Percentiles rank a stretch among this genome's conserved stretches.
These are phyloP conservation scores for Myxozyma monticola DNA, from an alignment of 805 yeast genomes.

Conservation along the genomic window DNA sequence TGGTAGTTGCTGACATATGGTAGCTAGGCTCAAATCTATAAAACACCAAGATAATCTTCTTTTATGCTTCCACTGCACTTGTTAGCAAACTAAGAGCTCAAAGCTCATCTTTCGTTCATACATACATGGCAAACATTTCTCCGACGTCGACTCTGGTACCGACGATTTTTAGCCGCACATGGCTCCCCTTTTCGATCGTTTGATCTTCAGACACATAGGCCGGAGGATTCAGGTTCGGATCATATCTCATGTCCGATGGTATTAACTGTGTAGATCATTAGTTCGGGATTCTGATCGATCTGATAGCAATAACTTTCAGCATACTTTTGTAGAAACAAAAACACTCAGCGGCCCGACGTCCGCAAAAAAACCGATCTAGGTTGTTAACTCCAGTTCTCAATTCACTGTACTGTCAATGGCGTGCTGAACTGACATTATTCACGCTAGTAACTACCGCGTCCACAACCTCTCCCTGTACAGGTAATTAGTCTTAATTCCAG, in stretches of 20 bases:
- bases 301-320: no score
- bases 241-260: conserved; percentile 89
- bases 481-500: neutral
- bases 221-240: conserved; percentile 97
- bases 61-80: conserved; percentile 75
- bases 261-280: conserved; percentile 50
- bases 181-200: conserved; percentile 88
- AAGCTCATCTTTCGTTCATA: neutral
- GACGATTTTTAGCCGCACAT: conserved; percentile 90
- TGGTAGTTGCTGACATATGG: no score
- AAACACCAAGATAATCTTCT: conserved; percentile 94
- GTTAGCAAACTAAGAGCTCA: neutral
- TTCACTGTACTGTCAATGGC: no score
- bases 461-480: conserved; percentile 81
- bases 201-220: conserved; percentile 89
- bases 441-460: conserved; percentile 95
- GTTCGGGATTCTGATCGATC: neutral
- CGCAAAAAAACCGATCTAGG: conserved; percentile 85
- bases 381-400: neutral
- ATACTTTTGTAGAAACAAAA: conserved; percentile 81
- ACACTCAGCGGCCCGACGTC: conserved; percentile 97
- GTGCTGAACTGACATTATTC: conserved; percentile 48
- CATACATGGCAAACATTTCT: conserved; percentile 83
- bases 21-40: no score
- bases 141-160: conserved; percentile 98